Conservation (phyloP, 106 monocot genomes). For the Dioscorea alata region DNA sequence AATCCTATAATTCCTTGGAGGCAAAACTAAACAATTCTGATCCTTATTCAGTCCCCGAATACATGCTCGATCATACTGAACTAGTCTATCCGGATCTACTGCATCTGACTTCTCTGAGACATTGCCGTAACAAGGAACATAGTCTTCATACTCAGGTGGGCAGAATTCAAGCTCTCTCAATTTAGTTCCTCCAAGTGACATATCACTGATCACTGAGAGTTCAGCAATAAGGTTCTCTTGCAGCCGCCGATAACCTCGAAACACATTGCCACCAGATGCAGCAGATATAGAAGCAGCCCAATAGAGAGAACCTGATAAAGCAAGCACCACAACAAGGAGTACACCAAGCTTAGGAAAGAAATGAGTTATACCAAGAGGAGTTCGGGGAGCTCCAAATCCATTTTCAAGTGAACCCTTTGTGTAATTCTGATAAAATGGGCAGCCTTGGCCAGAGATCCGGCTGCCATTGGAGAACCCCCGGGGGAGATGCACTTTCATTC, state of each 20-base stretch:
- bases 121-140: conserved; percentile 82
- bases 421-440: conserved; percentile 25
- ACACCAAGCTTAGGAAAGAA: conserved; percentile 44
- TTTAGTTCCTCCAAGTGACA: conserved; percentile 43
- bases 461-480: conserved; percentile 49
- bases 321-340: conserved; percentile 25
- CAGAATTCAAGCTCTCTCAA: conserved; percentile 68
- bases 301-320: conserved; percentile 52
- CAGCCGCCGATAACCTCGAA: conserved; percentile 47
- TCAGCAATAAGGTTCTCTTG: conserved; percentile 72
- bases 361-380: conserved; percentile 19
- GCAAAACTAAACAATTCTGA: conserved; percentile 43
- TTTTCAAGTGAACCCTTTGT: conserved; percentile 30
- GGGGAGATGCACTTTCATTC: conserved; percentile 71
- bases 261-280: conserved; percentile 21
- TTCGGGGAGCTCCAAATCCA: conserved; percentile 21
- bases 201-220: conserved; percentile 50
- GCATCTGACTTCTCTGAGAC: conserved; percentile 29
- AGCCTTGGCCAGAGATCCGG: conserved; percentile 13
- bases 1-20: conserved; percentile 67
- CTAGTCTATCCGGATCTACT: conserved; percentile 8
- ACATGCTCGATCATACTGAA: conserved; percentile 48
- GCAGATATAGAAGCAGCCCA: conserved; percentile 64
- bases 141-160: conserved; percentile 57
- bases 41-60: conserved; percentile 8